Conservation (phyloP, 257 asterid species). For the Primulina eburnea region DNA sequence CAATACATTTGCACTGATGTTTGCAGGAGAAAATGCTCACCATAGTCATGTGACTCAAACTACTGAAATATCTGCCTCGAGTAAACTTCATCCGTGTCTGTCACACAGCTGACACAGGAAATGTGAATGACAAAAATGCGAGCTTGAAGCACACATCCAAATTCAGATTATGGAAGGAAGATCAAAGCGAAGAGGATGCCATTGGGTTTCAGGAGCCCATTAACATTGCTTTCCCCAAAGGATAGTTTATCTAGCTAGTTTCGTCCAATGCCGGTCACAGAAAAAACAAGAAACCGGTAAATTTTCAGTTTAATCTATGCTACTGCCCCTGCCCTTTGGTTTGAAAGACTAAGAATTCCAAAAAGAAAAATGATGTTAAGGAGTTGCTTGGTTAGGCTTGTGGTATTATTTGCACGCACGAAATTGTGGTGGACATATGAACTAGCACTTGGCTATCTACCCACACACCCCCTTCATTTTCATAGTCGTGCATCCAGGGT, state of each 20-base stretch:
- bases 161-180: slow-evolving; percentile 48
- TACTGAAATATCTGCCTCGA: not conserved
- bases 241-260: slow-evolving; percentile 3
- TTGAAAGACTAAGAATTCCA: not conserved
- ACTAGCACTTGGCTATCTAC: not conserved
- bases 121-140: slow-evolving; percentile 1
- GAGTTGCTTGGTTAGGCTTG: not conserved
- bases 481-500: not conserved
- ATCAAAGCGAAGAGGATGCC: slow-evolving; percentile 35
- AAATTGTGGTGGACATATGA: not conserved
- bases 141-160: slow-evolving; percentile 11
- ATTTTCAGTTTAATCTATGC: not conserved
- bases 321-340: not conserved
- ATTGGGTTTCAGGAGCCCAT: slow-evolving; percentile 35
- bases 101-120: not conserved
- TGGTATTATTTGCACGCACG: no score
- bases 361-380: not conserved
- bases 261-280: not conserved
- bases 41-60: slow-evolving; percentile 7
- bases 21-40: slow-evolving; percentile 30
- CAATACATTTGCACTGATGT: slow-evolving; percentile 12
- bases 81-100: not conserved
- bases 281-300: not conserved
- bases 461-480: not conserved
- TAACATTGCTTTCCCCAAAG: slow-evolving; percentile 23